Percentiles rank a stretch among this genome's conserved stretches.
These are phyloP conservation scores for Bryum argenteum DNA, from an alignment of 225 moss, liverwort and hornwort genomes.

Conservation along the genomic window DNA sequence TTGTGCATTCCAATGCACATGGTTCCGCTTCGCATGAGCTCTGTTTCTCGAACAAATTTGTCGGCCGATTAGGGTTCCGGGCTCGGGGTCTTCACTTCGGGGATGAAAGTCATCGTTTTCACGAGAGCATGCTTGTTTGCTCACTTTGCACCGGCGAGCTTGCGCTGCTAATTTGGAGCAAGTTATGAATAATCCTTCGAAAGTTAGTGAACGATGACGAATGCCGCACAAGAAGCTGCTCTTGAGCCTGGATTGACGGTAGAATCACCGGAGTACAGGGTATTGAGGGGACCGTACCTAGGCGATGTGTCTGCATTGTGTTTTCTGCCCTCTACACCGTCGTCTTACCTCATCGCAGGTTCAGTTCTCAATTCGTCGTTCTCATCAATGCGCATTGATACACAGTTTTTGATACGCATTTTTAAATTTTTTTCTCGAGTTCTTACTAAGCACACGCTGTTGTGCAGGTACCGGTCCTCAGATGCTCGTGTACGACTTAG, in stretches of 20 bases:
- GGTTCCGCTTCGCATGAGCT: not conserved
- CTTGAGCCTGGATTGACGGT: not conserved
- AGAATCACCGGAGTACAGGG: conserved; percentile 16
- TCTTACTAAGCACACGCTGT: not conserved
- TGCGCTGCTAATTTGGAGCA: not conserved
- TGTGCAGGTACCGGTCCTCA: conserved; percentile 81
- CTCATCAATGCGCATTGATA: not conserved
- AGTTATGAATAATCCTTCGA: not conserved
- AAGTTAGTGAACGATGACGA: conserved; percentile 11
- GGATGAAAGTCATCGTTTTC: conserved; percentile 22
- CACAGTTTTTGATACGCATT: not conserved
- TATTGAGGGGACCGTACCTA: conserved; percentile 70
- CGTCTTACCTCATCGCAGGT: conserved; percentile 45
- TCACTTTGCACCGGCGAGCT: not conserved
- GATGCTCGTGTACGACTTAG: conserved; percentile 73
- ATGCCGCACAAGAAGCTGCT: not conserved
- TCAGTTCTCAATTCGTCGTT: not conserved
- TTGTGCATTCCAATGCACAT: not conserved
- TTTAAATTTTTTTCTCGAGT: not conserved
- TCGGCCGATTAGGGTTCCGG: not conserved
- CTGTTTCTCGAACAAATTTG: not conserved
- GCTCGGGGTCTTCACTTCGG: not conserved
- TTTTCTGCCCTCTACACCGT: conserved; percentile 54
- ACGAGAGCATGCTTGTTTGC: not conserved
- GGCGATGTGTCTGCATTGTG: conserved; percentile 94